Base-by-base conservation (phyloP, 176 grass and related monocot genomes). In the Alopecurus myosuroides region DNA sequence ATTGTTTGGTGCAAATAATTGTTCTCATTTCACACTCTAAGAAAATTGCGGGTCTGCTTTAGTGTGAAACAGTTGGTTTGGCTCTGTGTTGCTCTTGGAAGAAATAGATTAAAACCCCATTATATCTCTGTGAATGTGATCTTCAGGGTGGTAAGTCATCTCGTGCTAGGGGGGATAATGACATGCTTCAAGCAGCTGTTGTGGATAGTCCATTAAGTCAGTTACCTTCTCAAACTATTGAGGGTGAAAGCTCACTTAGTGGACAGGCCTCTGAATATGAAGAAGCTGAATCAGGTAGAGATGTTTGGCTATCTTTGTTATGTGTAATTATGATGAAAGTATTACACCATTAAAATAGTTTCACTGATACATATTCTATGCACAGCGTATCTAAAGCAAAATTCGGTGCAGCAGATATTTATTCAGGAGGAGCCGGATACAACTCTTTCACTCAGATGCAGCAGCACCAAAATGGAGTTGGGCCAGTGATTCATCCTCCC, bases 351-450 rank as follows among this genome's bases (percentile, higher is more conserved):
- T 86, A 76, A 86, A 89, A 92, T 89, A 84, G 78, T 91, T 98
- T 93, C 86, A 93, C 93, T 97, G 95, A 97, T 98, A 91, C 86
- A 87, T 90, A 98, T 92, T 94, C 86, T 77, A 95, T 95, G 91
- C 91, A 94, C 96, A 98, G 93, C 85, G 51, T 97, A 93, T 97
- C 95, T 94, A 97, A 94, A 94, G 95, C 88, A 89, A 97, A 97
- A 91, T 98, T 94, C 85, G 93, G 89, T 86, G 87, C 95, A 88
- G 85, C 92, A 95, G 91, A 94, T 91, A 95, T 88, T 86, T 88
- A 89, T 81, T 92, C 88, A 86, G 88, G 83, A 94, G 89, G 93
- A 89, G 19, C 93, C 74, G 22, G 96, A 98, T 95, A 98, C 96
- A 13, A 98, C 91, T 26, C 96, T 98, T 61, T 94, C 96, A 67